Evolutionary conservation across 495 filamentous ascomycete species (phyloP).

Genomic region (Neurospora sublineolata): DNA sequence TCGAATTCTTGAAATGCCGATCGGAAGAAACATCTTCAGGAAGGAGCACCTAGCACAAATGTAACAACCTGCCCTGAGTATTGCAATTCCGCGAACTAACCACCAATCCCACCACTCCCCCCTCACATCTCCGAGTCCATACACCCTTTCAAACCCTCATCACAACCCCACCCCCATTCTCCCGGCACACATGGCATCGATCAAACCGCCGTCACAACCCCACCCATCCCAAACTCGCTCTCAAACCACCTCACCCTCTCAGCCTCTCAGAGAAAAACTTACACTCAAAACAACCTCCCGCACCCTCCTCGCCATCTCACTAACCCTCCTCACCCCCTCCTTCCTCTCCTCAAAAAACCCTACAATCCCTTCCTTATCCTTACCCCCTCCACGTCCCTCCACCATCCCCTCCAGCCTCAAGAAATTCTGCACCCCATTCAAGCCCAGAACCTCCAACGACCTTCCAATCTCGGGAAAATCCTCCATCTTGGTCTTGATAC

Average conservation of each 20-base stretch:
- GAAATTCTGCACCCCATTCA: background rate
- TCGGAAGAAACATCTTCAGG: background rate
- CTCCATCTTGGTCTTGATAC: background rate
- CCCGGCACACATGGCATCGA: no score
- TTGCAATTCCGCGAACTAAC: background rate
- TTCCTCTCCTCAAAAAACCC: background rate
- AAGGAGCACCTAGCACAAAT: background rate
- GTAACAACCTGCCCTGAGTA: background rate
- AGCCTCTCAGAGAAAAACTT: background rate
- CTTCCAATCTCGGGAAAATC: background rate
- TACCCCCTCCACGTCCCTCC: background rate
- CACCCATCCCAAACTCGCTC: background rate
- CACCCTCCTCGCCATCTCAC: background rate
- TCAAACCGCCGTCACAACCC: no score
- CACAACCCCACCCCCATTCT: no score
- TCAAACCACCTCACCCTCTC: background rate
- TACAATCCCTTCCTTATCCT: background rate
- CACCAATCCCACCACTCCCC: background rate
- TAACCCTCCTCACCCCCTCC: background rate
- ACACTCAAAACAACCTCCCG: background rate
- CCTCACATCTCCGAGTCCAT: no score
- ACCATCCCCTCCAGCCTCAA: background rate
- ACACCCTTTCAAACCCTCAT: no score
- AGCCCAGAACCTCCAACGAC: background rate
- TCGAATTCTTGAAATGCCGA: background rate